These are phyloP conservation scores for Kitagawia praeruptora DNA, from an alignment of 129 eudicot genomes.

Conservation along the genomic window DNA sequence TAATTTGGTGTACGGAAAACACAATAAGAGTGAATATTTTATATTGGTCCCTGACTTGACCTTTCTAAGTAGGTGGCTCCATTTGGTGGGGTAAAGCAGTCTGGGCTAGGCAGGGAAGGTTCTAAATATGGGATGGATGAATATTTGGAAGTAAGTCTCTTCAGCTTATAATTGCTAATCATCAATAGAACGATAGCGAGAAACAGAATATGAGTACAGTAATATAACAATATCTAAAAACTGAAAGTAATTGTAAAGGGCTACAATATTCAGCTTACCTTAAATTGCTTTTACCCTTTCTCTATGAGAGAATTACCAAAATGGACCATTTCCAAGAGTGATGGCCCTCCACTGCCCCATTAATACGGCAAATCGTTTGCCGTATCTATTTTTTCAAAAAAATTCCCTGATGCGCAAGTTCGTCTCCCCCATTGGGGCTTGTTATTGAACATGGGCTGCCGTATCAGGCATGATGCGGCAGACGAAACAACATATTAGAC, in stretches of 20 bases:
- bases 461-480: no score
- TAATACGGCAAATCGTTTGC: no score
- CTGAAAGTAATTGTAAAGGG: neutral
- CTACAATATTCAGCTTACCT: neutral
- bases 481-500: no score
- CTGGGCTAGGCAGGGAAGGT: slow-evolving; percentile 97
- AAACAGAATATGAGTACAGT: neutral
- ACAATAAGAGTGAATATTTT: neutral
- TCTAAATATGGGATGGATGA: slow-evolving; percentile 95
- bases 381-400: no score
- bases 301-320: no score
- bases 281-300: neutral
- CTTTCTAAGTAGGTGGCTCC: slow-evolving; percentile 70
- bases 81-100: slow-evolving; percentile 90
- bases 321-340: no score
- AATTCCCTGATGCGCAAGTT: no score
- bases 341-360: no score
- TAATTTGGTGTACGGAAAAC: neutral
- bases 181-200: neutral
- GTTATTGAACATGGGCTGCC: no score
- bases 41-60: slow-evolving; percentile 5
- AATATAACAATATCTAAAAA: neutral
- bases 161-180: neutral
- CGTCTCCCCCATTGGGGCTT: no score
- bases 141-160: slow-evolving; percentile 62